Evolutionary conservation across 768 basidiomycete species (phyloP).

Genomic region (Leccinum rimulosum): DNA sequence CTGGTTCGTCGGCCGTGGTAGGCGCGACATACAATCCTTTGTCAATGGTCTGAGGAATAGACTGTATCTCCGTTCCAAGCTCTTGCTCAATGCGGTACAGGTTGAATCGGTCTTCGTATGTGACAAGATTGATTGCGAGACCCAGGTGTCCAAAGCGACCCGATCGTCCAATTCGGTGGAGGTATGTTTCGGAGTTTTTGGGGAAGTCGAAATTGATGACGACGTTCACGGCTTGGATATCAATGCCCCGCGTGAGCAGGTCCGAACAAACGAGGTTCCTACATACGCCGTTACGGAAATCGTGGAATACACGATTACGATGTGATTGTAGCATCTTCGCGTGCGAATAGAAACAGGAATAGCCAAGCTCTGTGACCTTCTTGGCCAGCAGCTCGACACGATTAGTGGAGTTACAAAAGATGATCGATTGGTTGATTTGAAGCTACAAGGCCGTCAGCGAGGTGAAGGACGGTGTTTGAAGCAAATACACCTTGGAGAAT

Average conservation of each 20-base stretch:
- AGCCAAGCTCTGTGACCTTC: slow-evolving; percentile 98
- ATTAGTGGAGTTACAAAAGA: slow-evolving; percentile 99
- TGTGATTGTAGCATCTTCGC: slow-evolving; percentile 99
- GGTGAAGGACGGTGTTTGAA: neutral
- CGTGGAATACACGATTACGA: slow-evolving; percentile 99
- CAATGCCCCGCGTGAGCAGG: slow-evolving; percentile 97
- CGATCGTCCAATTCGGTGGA: slow-evolving; percentile 97
- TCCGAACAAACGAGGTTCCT: slow-evolving; percentile 98
- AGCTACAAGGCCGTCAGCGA: slow-evolving; percentile 49
- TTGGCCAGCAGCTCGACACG: slow-evolving; percentile 98
- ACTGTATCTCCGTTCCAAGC: slow-evolving; percentile 95
- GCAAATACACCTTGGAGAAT: slow-evolving; percentile 80
- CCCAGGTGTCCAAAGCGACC: slow-evolving; percentile 97
- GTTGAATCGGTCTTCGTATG: slow-evolving; percentile 97
- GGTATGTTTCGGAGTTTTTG: slow-evolving; percentile 98
- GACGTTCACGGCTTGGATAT: slow-evolving; percentile 99
- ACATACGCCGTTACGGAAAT: slow-evolving; percentile 98
- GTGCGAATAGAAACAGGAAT: slow-evolving; percentile 99
- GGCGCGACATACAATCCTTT: slow-evolving; percentile 92
- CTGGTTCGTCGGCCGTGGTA: slow-evolving; percentile 40
- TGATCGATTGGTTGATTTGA: slow-evolving; percentile 99
- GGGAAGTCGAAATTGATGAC: slow-evolving; percentile 99
- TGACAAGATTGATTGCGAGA: slow-evolving; percentile 96
- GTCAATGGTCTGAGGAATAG: slow-evolving; percentile 91
- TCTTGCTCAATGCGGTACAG: slow-evolving; percentile 98